Evolutionary conservation across 2,329 filamentous ascomycete genomes (phyloP).

Genomic region (Emergomyces africanus): DNA sequence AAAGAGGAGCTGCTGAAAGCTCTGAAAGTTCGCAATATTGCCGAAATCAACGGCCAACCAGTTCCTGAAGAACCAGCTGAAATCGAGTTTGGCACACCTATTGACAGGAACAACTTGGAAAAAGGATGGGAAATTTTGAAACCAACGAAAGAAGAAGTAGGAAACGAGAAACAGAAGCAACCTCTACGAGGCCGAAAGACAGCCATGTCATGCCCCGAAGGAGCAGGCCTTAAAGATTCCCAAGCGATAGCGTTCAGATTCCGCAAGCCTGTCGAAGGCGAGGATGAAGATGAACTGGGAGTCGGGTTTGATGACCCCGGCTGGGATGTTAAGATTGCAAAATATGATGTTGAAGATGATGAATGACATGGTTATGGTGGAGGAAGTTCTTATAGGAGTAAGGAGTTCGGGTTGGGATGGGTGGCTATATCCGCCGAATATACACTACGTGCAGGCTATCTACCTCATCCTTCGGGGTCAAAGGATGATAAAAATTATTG

Average conservation of each 20-base stretch:
- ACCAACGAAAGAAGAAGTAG: constrained; percentile 17
- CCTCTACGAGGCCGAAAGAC: constrained; percentile 19
- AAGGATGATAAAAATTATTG: background rate
- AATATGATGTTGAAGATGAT: constrained; percentile 11
- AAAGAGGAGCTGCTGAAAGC: constrained; percentile 46
- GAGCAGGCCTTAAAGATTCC: constrained; percentile 28
- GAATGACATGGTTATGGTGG: background rate
- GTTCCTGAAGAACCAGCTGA: constrained; percentile 28
- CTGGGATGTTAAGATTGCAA: constrained; percentile 12
- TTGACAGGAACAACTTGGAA: constrained; percentile 35
- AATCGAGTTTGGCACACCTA: constrained; percentile 36
- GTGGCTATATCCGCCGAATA: background rate
- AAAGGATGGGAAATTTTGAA: constrained; percentile 38
- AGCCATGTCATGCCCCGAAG: constrained; percentile 20
- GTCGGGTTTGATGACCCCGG: constrained; percentile 16
- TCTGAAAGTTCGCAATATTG: constrained; percentile 35
- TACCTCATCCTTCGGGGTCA: background rate
- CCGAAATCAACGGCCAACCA: constrained; percentile 25
- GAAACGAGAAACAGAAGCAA: constrained; percentile 15
- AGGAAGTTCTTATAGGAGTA: background rate
- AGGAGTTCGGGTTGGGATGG: background rate
- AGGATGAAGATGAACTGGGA: constrained; percentile 19
- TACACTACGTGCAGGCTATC: background rate
- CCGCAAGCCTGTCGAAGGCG: constrained; percentile 20
- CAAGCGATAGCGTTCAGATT: constrained; percentile 29